Percentiles rank a stretch among this genome's conserved stretches.
Evolutionary conservation across 179 eudicot species (phyloP).

Genomic region (Spergularia azorica): DNA sequence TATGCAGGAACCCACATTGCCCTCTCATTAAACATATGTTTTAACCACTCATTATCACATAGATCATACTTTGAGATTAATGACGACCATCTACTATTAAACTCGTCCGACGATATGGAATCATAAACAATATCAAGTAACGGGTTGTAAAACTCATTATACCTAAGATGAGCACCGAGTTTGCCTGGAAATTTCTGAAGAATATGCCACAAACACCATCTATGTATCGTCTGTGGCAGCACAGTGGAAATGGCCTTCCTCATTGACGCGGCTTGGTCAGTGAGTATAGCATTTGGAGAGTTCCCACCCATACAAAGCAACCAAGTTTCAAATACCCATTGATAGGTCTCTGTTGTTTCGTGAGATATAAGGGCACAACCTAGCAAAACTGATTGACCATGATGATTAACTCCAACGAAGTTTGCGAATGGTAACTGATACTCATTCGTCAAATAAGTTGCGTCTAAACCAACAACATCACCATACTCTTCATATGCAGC

Average conservation of each 20-base stretch:
- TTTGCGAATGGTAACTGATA: slow-evolving; percentile 29
- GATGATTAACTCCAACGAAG: slow-evolving; percentile 37
- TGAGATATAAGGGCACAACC: slow-evolving; percentile 31
- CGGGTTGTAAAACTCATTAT: neutral
- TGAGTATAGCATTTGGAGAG: slow-evolving; percentile 30
- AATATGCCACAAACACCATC: slow-evolving; percentile 32
- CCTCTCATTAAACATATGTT: neutral
- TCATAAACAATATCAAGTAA: neutral
- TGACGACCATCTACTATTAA: neutral
- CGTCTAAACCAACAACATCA: slow-evolving; percentile 39
- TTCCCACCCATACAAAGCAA: slow-evolving; percentile 23
- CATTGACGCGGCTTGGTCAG: slow-evolving; percentile 25
- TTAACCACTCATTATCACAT: neutral
- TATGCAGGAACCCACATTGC: neutral
- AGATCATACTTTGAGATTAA: neutral
- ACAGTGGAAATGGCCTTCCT: slow-evolving; percentile 23
- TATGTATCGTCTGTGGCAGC: slow-evolving; percentile 27
- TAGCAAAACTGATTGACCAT: slow-evolving; percentile 28
- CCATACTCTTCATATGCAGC: slow-evolving; percentile 35
- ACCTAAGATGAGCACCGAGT: neutral
- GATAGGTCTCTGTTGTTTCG: slow-evolving; percentile 24
- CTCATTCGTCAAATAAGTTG: slow-evolving; percentile 25
- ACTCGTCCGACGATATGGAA: neutral
- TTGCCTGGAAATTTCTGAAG: neutral
- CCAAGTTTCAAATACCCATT: slow-evolving; percentile 34